Evolutionary conservation across 1,139 yeast genomes (phyloP).

Genomic region (Tardiomyces depauwii): DNA sequence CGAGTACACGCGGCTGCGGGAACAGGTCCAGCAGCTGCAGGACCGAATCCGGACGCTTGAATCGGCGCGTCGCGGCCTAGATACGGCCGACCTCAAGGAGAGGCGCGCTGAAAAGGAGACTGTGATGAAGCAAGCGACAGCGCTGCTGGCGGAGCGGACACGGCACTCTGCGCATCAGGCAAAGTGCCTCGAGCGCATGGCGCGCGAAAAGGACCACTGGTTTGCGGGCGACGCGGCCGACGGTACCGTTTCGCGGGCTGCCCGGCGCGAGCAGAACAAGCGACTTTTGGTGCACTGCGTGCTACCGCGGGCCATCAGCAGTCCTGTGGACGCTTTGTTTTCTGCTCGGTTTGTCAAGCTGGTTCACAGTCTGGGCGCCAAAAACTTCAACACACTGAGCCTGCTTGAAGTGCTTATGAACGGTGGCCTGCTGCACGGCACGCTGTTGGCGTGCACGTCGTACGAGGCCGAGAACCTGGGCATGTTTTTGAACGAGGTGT

Average conservation of each 20-base stretch:
- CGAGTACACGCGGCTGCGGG: conserved; percentile 21
- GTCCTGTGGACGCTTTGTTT: conserved; percentile 64
- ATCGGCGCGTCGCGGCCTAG: conserved; percentile 1
- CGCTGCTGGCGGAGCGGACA: conserved; percentile 18
- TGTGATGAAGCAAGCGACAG: conserved; percentile 11
- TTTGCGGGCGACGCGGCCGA: conserved; percentile 15
- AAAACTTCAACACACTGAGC: conserved; percentile 34
- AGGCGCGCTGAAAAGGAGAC: conserved; percentile 13
- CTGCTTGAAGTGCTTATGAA: conserved; percentile 42
- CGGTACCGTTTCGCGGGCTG: background rate
- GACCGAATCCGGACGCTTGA: conserved; percentile 4
- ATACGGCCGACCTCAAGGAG: conserved; percentile 2
- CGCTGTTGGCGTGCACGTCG: conserved; percentile 62
- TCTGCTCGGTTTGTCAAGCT: background rate
- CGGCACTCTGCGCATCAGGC: conserved; percentile 27
- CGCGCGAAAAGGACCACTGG: conserved; percentile 26
- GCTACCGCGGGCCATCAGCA: conserved; percentile 65
- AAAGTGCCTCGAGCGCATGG: conserved; percentile 21
- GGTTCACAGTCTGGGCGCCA: conserved; percentile 34
- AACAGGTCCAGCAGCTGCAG: background rate
- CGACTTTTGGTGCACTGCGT: conserved; percentile 49
- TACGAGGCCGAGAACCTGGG: conserved; percentile 79
- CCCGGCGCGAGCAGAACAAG: background rate
- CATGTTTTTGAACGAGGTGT: conserved; percentile 52
- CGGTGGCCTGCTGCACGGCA: conserved; percentile 41